Base-by-base conservation (phyloP, 768 basidiomycete genomes). In the Kwoniella newhampshirensis region DNA sequence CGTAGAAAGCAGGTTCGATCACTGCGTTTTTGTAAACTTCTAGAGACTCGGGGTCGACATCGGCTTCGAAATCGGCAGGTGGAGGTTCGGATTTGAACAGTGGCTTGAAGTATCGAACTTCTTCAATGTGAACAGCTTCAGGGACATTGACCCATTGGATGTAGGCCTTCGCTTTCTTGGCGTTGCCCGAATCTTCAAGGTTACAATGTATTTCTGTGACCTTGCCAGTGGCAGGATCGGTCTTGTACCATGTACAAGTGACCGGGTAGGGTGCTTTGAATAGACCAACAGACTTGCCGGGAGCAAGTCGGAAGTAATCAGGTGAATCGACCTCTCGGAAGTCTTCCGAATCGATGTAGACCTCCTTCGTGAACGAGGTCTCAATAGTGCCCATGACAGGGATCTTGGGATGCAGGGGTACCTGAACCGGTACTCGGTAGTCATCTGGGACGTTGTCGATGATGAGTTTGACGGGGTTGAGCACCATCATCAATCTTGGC, bases 261-360 rank as follows among this genome's bases (percentile, higher is more conserved):
- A 99, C 88, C 7, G 93, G 90, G 75, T 86, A 79, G 2, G 92
- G 92, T 15, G 86, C 91, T 74, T 92, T 88, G 82, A 97, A 94
- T 25, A 99, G 80, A 15, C 96, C 96, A 40, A 98, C 96, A 0
- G 91, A 91, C 80, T 97, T 97, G 43, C 93, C 93, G 6, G 96
- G 96, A 15, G 94, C 91, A 43, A 99, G 86, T 39, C 96, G 87
- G 85, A 93, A 98, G 78, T 96, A 99, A 73, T 98, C 93, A 21
- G 90, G 89, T 9, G 73, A 67, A 71, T 94, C 92, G 64, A 89
- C 84, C 32, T 87, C 78, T 50, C 96, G 82, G 82, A 99, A 99
- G 77, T 99, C 96, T 58, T 93, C 90, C 26, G 81, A 80, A 61
- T 99, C 94, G 70, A 98, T 97, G 78, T 88, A 97, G 55, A 99